Evolutionary conservation across 805 yeast species (phyloP).

Genomic region (Ogataea trehaloabstinens): DNA sequence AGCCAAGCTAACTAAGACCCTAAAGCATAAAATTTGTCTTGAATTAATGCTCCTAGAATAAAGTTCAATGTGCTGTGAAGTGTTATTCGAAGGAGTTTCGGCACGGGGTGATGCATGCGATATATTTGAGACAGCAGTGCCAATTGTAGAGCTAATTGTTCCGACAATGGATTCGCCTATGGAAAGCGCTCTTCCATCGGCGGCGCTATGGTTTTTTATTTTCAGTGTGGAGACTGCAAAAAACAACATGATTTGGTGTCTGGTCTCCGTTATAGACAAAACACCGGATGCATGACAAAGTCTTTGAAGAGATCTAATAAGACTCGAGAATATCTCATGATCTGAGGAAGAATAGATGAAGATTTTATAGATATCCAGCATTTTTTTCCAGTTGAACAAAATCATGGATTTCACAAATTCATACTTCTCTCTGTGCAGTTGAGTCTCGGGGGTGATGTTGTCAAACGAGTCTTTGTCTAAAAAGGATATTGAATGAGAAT

Average conservation of each 20-base stretch:
- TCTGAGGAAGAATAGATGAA: constrained; percentile 69
- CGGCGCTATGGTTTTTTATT: constrained; percentile 32
- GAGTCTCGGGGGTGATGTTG: constrained; percentile 7
- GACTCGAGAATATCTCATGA: constrained; percentile 60
- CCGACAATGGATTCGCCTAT: constrained; percentile 53
- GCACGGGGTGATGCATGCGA: constrained; percentile 11
- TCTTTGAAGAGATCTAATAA: constrained; percentile 74
- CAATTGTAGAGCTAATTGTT: constrained; percentile 44
- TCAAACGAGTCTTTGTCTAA: constrained; percentile 20
- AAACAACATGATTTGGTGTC: constrained; percentile 57
- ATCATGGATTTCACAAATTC: constrained; percentile 27
- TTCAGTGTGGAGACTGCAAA: constrained; percentile 46
- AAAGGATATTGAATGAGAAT: constrained; percentile 18
- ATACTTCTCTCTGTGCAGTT: constrained; percentile 10
- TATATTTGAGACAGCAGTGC: constrained; percentile 34
- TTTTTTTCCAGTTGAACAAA: constrained; percentile 34
- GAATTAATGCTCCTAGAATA: constrained; percentile 52
- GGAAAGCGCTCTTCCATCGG: constrained; percentile 38
- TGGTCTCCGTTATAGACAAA: constrained; percentile 50
- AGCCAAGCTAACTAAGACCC: constrained; percentile 77
- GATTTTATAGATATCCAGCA: constrained; percentile 45
- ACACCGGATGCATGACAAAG: constrained; percentile 82
- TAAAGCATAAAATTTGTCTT: constrained; percentile 69
- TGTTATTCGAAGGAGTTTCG: neutral
- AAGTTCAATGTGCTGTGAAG: constrained; percentile 10